Base-by-base conservation (phyloP, 768 basidiomycete species). In the Russula abietina region DNA sequence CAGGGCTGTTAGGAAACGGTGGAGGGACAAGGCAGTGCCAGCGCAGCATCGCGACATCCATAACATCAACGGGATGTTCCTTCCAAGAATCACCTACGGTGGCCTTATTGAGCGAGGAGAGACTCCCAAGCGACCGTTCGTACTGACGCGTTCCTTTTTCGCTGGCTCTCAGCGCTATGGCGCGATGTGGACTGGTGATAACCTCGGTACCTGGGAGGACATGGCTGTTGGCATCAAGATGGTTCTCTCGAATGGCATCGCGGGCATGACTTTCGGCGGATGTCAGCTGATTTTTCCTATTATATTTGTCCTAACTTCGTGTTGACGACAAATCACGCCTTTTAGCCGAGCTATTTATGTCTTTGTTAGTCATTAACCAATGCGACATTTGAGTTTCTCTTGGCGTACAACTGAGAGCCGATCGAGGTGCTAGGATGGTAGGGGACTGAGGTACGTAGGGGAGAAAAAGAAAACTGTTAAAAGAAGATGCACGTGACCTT, bases 111-210 rank as follows among this genome's bases (percentile, higher is more conserved):
- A 79, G 4, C 89, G 97, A 22, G 86, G 91, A 24, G 77, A 84
- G 57, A 82, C 87, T 17, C 82, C 88, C 0, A 84, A 85, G 68
- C 84, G 97, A 16, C 95, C 97, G 0, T 99, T 99, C 72, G 95
- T 99, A 53, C 84, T 99, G 11, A 95, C 95, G 0, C 89, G 97
- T 54, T 83, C 93, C 14, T 98, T 97, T 84, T 98, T 81, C 60
- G 91, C 95, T 1, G 97, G 97, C 3, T 93, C 95, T 30, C 97
- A 98, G 73, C 86, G 94, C 24, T 93, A 90, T 69, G 92, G 95
- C 41, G 95, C 97, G 5, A 93, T 97, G 82, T 99, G 97, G 97
- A 98, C 96, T 9, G 97, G 97, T 19, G 97, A 99, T 75, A 98
- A 98, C 73, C 78, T 96, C 30, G 93, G 96, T 19, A 93, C 91